phyloP scores from a whole-genome alignment of 1,284 basidiomycete species.

The Rhizoctonia solani region DNA sequence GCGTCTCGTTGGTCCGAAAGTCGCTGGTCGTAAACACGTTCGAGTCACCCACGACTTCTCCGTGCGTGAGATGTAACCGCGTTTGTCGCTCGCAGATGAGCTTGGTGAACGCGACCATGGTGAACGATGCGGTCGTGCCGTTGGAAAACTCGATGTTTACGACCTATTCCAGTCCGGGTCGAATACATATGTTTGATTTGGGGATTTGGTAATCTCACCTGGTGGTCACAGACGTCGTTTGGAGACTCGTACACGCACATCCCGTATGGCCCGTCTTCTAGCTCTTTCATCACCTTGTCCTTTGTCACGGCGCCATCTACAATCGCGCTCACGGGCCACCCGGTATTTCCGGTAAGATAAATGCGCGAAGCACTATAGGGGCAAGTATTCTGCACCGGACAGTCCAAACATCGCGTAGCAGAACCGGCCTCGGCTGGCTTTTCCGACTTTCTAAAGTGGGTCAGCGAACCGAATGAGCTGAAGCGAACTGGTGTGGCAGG shows the following conservation, averaged over 20 bases:
- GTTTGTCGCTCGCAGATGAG: slow-evolving; percentile 75
- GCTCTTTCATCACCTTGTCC: slow-evolving; percentile 70
- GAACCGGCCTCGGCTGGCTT: slow-evolving; percentile 71
- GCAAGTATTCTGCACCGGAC: slow-evolving; percentile 69
- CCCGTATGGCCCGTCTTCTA: slow-evolving; percentile 73
- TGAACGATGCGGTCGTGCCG: slow-evolving; percentile 77
- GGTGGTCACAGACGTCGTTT: slow-evolving; percentile 82
- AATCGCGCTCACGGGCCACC: slow-evolving; percentile 68
- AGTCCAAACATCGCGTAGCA: slow-evolving; percentile 73
- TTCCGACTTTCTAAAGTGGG: slow-evolving; percentile 72
- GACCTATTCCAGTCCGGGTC: slow-evolving; percentile 49
- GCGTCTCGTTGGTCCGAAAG: slow-evolving; percentile 57
- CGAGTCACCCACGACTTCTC: slow-evolving; percentile 86
- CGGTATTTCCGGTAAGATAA: slow-evolving; percentile 54
- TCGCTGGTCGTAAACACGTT: slow-evolving; percentile 72
- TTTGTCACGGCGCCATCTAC: slow-evolving; percentile 79
- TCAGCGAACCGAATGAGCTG: slow-evolving; percentile 81
- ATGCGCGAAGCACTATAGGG: slow-evolving; percentile 85
- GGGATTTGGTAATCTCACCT: slow-evolving; percentile 46
- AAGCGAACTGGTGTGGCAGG: slow-evolving; percentile 66
- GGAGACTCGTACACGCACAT: slow-evolving; percentile 79
- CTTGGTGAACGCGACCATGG: slow-evolving; percentile 75
- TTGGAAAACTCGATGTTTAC: slow-evolving; percentile 82
- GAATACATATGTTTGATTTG: not conserved
- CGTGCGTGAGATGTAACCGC: slow-evolving; percentile 76